phyloP scores from a whole-genome alignment of 306 rosid species.

The Abrus precatorius region DNA sequence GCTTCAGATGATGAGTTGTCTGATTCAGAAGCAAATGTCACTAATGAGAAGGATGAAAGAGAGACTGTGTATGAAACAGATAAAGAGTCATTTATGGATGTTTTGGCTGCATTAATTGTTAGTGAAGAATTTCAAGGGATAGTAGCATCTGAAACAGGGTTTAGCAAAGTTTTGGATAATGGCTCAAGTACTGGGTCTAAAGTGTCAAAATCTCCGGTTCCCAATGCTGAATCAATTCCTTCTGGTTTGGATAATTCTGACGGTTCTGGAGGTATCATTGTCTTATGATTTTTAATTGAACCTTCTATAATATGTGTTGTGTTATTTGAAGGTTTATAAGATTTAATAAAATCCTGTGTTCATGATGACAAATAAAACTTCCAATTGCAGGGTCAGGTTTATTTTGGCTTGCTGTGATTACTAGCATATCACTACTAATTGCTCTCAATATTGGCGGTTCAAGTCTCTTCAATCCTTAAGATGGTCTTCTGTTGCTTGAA shows the following conservation, averaged over 20 bases:
- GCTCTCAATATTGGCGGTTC: conserved; percentile 84
- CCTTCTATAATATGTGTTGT: not conserved
- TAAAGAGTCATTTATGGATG: conserved; percentile 92
- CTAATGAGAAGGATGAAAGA: conserved; percentile 49
- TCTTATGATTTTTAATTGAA: conserved; percentile 6
- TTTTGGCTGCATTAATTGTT: conserved; percentile 91
- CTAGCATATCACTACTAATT: conserved; percentile 74
- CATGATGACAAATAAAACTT: conserved; percentile 46
- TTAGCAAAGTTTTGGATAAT: conserved; percentile 63
- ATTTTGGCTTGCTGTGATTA: conserved; percentile 87
- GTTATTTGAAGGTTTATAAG: conserved; percentile 25
- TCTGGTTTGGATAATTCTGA: conserved; percentile 55
- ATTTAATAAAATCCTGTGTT: conserved; percentile 3
- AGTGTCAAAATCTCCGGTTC: conserved; percentile 53
- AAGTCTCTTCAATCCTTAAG: conserved; percentile 89
- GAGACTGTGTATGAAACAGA: conserved; percentile 56
- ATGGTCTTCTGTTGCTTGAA: conserved; percentile 40
- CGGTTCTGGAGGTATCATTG: conserved; percentile 67
- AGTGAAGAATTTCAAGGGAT: conserved; percentile 98
- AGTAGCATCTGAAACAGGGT: conserved; percentile 84
- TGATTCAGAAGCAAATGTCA: conserved; percentile 67
- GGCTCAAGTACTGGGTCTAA: conserved; percentile 54
- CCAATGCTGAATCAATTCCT: conserved; percentile 55
- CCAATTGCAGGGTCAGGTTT: conserved; percentile 73
- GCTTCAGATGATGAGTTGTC: conserved; percentile 84